A percentile compares a stretch with the other conserved stretches of the same genome.
Conservation (phyloP, 2,329 filamentous ascomycete species). For the Colletotrichum sp. region DNA sequence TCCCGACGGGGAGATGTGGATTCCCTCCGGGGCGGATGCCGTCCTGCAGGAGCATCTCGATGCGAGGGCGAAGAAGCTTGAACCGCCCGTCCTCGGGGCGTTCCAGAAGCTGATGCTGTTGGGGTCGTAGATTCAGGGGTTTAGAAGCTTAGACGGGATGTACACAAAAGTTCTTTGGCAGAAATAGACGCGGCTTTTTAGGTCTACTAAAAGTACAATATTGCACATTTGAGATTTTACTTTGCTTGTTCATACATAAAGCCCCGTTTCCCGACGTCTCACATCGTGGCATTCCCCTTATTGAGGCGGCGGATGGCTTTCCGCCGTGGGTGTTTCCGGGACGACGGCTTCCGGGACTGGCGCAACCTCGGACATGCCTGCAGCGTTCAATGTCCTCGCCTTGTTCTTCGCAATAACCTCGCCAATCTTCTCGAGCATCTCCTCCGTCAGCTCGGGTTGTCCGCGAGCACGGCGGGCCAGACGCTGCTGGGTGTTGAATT, state of each 20-base stretch:
- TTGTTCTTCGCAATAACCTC: conserved; percentile 64
- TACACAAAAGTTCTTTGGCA: neutral
- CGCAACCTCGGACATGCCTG: conserved; percentile 37
- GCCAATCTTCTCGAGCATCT: conserved; percentile 68
- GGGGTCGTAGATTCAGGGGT: conserved; percentile 37
- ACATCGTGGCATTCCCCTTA: neutral
- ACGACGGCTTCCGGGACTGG: neutral
- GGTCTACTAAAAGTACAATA: conserved; percentile 22
- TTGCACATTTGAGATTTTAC: conserved; percentile 22
- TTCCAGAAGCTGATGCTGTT: conserved; percentile 57
- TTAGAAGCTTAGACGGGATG: neutral
- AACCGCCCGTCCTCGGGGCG: conserved; percentile 52
- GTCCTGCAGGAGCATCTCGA: conserved; percentile 57
- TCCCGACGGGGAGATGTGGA: conserved; percentile 29
- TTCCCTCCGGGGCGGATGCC: conserved; percentile 53
- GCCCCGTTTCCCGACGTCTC: neutral
- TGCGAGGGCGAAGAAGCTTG: conserved; percentile 47
- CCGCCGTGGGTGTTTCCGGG: neutral
- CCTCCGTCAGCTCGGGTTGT: conserved; percentile 59
- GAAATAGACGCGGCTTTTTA: neutral
- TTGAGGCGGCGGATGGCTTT: conserved; percentile 4
- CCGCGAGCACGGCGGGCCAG: conserved; percentile 55
- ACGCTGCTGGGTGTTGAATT: conserved; percentile 61
- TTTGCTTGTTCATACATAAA: conserved; percentile 13
- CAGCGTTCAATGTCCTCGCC: conserved; percentile 41